Conservation (phyloP, 2,329 filamentous ascomycete genomes). For the Ophiostoma populinum region DNA sequence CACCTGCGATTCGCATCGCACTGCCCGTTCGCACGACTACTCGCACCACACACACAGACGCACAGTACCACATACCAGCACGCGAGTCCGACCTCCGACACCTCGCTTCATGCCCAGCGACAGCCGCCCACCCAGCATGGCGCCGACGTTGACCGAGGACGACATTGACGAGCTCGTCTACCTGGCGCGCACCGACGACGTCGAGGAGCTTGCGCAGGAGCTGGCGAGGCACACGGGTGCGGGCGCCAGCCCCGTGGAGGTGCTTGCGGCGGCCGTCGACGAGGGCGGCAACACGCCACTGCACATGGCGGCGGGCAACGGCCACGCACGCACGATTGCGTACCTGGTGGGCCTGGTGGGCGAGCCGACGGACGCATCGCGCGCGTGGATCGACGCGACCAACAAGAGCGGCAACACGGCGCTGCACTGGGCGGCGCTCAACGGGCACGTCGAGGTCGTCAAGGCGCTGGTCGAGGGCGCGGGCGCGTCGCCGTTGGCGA, state of each 20-base stretch:
- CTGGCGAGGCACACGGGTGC: constrained; percentile 38
- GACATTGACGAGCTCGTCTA: constrained; percentile 87
- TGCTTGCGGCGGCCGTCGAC: constrained; percentile 50
- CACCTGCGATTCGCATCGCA: too few species aligned
- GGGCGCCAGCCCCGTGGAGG: constrained; percentile 36
- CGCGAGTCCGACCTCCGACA: too few species aligned
- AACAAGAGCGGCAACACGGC: constrained; percentile 82
- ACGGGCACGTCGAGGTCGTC: constrained; percentile 68
- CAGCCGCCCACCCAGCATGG: too few species aligned
- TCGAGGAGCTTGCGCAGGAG: constrained; percentile 42
- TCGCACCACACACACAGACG: too few species aligned
- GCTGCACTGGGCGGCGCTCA: constrained; percentile 84
- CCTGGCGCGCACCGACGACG: constrained; percentile 62
- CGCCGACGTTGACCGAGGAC: constrained; percentile 63
- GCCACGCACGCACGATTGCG: constrained; percentile 30
- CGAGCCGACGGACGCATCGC: too few species aligned
- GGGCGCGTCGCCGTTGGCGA: constrained; percentile 60
- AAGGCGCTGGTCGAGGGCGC: constrained; percentile 60
- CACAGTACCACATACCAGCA: too few species aligned
- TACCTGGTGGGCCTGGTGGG: background rate
- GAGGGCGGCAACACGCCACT: constrained; percentile 62
- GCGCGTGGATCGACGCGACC: constrained; percentile 43
- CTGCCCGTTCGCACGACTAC: too few species aligned
- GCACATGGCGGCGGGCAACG: constrained; percentile 89
- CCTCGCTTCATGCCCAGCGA: too few species aligned